Evolutionary conservation across 176 grass and related monocot species (phyloP).

Genomic region (Eleusine coracana): DNA sequence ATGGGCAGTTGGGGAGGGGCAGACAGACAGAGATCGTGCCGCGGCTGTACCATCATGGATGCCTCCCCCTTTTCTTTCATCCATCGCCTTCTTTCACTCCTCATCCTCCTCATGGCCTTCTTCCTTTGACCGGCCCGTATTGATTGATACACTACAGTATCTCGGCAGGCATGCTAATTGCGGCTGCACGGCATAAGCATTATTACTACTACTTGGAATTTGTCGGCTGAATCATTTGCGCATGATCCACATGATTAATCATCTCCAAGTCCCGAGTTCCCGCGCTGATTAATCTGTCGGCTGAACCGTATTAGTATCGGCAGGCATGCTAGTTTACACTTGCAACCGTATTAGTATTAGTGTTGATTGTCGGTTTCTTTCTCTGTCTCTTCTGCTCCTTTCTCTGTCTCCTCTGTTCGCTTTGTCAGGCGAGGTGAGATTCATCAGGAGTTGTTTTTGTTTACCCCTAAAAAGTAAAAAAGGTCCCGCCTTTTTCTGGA

Average conservation of each 20-base stretch:
- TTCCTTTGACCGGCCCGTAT: conserved; percentile 20
- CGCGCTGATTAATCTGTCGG: background rate
- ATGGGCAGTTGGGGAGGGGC: conserved; percentile 6
- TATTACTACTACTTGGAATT: background rate
- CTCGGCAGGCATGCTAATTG: conserved; percentile 28
- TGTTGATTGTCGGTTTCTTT: background rate
- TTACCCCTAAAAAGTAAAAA: background rate
- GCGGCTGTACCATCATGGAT: conserved; percentile 27
- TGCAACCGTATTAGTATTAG: background rate
- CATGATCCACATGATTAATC: conserved; percentile 13
- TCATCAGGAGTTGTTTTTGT: background rate
- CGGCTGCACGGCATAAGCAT: background rate
- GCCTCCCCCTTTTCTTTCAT: background rate
- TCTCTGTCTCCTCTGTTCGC: background rate
- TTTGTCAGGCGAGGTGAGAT: background rate
- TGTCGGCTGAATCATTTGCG: conserved; percentile 23
- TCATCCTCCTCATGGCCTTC: background rate
- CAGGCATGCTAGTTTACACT: background rate
- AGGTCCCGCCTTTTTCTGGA: background rate
- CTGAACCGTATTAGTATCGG: background rate
- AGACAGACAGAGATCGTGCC: conserved; percentile 31
- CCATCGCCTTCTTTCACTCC: background rate
- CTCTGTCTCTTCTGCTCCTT: background rate
- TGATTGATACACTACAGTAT: background rate
- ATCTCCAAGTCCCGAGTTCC: background rate